Evolutionary conservation across 1,284 basidiomycete species (phyloP), one percentile per base, ranked within the genome.

Genomic region (Cutaneotrichosporon sp.): DNA sequence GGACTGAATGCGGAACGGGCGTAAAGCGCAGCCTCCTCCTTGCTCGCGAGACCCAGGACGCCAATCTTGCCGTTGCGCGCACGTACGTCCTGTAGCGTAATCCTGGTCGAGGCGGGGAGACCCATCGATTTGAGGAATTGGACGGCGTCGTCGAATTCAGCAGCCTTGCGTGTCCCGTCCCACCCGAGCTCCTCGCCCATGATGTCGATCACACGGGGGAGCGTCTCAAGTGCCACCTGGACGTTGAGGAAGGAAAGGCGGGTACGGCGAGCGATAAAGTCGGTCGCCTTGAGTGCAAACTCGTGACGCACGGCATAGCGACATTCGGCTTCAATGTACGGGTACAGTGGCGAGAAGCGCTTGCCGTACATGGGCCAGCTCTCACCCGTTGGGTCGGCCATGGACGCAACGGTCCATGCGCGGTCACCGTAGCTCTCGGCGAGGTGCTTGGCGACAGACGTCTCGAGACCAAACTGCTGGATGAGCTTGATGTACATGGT

Each of bases 401-500:
- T 86, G 2, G 88, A 86, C 72, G 90, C 92, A 0, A 98, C 92
- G 5, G 90, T 90, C 94, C 94, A 98, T 0, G 96, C 95, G 61
- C 94, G 89, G 81, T 97, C 95, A 58, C 96, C 96, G 76, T 98
- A 98, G 49, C 75, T 75, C 64, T 91, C 88, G n/a, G 94, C 88
- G 4, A 99, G 85, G 76, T 98, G 93, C 76, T 90, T 89, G 13
- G 96, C 96, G 18, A 98, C 91, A 34, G 96, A 93, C 2, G 91
- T 90, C 72, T 94, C 90, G 34, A 97, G 81, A 63, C 94, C 92
- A 79, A 90, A 93, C 72, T 89, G 85, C 82, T 99, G 96, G 72
- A 96, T 90, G 64, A 99, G 84, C 69, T 92, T 91, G 81, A 98
- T 96, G 80, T 97, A 98, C 92, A 97, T 96, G 74, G 93, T 95